A percentile compares a stretch with the other conserved stretches of the same genome.
Conservation (phyloP, 2,329 filamentous ascomycete species). For the Daldinia sp. region DNA sequence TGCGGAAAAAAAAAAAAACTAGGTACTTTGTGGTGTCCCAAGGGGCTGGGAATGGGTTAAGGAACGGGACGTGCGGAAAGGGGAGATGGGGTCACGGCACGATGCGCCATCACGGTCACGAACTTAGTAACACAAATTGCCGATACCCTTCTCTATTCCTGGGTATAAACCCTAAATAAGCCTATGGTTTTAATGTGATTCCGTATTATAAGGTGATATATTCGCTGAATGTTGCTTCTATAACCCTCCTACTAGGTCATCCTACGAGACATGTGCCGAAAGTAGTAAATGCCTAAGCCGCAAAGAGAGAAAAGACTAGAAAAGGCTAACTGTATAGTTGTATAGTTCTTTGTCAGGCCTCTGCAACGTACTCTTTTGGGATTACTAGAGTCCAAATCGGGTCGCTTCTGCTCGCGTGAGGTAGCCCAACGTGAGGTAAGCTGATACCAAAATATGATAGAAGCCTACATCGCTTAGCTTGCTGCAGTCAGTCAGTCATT, state of each 20-base stretch:
- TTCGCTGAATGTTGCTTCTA: conserved; percentile 42
- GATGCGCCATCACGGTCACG: conserved; percentile 34
- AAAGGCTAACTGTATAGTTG: conserved; percentile 34
- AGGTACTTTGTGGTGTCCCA: conserved; percentile 14
- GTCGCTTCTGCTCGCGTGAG: conserved; percentile 40
- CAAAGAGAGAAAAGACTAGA: conserved; percentile 28
- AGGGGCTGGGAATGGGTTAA: conserved; percentile 26
- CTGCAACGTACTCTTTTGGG: conserved; percentile 48
- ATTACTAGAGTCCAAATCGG: conserved; percentile 43
- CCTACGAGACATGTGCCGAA: conserved; percentile 19
- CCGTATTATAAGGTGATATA: conserved; percentile 29
- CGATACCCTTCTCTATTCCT: conserved; percentile 8
- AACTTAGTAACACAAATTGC: conserved; percentile 27
- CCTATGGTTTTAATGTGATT: conserved; percentile 19
- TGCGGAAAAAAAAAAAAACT: conserved; percentile 33
- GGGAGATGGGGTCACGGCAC: conserved; percentile 31
- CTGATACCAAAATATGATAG: conserved; percentile 38
- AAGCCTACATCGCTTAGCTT: conserved; percentile 36
- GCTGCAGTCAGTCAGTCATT: conserved; percentile 31
- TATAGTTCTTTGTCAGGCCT: conserved; percentile 45
- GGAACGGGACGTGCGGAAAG: conserved; percentile 41
- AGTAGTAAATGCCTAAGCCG: conserved; percentile 31
- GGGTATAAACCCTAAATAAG: conserved; percentile 11
- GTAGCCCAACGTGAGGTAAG: conserved; percentile 46
- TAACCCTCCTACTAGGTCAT: conserved; percentile 26